Conservation (phyloP, 2,329 filamentous ascomycete genomes). For the Colletotrichum sp. region DNA sequence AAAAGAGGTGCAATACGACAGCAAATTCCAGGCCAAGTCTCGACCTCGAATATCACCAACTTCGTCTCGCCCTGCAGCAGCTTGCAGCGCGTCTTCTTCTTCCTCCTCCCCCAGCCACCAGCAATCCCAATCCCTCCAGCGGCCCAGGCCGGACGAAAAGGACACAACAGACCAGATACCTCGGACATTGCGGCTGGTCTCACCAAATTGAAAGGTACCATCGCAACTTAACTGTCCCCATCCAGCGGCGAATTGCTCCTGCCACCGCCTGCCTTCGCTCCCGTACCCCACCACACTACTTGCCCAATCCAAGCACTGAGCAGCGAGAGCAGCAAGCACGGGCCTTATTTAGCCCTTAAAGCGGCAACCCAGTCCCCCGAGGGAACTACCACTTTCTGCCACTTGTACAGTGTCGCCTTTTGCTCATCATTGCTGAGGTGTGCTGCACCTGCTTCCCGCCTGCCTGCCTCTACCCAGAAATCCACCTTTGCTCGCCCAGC, state of each 20-base stretch:
- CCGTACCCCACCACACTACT: constrained; percentile 22
- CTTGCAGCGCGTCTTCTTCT: not conserved
- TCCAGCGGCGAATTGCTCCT: not conserved
- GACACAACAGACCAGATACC: not conserved
- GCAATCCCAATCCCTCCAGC: not conserved
- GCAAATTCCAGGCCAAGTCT: not conserved
- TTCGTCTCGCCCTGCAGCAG: not conserved
- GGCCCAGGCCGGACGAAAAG: not conserved
- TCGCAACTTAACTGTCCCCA: not conserved
- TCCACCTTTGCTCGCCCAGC: not conserved
- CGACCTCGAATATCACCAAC: not conserved
- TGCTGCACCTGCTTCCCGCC: not conserved
- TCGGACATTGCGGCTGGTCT: not conserved
- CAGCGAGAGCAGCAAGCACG: not conserved
- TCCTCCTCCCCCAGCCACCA: not conserved
- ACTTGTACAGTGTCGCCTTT: constrained; percentile 9
- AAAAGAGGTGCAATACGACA: not conserved
- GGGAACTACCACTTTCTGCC: constrained; percentile 16
- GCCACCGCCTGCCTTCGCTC: not conserved
- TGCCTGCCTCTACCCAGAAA: constrained; percentile 1
- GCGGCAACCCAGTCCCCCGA: constrained; percentile 9
- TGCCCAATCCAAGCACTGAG: constrained; percentile 8
- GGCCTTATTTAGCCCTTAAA: constrained; percentile 3
- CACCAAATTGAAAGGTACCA: constrained; percentile 1
- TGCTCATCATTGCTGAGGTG: not conserved